phyloP scores from a whole-genome alignment of 345 rosid species.

The Garcia nutans region DNA sequence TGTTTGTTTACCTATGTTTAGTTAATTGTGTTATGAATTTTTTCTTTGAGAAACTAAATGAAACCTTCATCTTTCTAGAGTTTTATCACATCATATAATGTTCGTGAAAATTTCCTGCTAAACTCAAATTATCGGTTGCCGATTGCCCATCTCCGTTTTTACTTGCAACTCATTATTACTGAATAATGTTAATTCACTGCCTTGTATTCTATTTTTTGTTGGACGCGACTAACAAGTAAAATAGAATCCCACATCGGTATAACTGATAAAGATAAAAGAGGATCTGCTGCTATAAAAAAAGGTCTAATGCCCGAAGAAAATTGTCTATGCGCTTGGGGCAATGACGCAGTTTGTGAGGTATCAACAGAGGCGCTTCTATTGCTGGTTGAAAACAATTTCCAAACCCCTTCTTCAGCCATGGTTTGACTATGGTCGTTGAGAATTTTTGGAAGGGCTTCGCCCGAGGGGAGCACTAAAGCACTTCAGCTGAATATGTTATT shows the following conservation, averaged over 20 bases:
- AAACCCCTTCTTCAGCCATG: conserved; percentile 16
- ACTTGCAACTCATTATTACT: no score
- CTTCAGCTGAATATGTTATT: neutral
- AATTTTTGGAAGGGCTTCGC: conserved; percentile 21
- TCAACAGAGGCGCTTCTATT: neutral
- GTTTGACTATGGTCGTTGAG: conserved; percentile 5
- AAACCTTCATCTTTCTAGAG: neutral
- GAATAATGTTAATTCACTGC: no score
- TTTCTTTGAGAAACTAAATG: neutral
- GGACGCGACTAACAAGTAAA: no score
- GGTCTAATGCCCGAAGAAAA: fast-evolving
- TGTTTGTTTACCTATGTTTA: conserved; percentile 21
- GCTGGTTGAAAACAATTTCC: neutral
- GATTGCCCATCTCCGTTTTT: neutral
- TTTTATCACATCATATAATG: neutral
- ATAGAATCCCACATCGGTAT: conserved; percentile 6
- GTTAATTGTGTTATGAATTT: conserved; percentile 12
- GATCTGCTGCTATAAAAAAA: no score
- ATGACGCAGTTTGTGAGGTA: conserved; percentile 7
- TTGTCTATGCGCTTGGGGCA: conserved; percentile 4
- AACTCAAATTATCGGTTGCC: neutral
- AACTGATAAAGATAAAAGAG: no score
- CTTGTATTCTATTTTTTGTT: no score
- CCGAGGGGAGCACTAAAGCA: conserved; percentile 8
- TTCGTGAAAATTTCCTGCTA: neutral